Conservation (phyloP, 805 yeast genomes). For the Wickerhamiella hasegawae region DNA sequence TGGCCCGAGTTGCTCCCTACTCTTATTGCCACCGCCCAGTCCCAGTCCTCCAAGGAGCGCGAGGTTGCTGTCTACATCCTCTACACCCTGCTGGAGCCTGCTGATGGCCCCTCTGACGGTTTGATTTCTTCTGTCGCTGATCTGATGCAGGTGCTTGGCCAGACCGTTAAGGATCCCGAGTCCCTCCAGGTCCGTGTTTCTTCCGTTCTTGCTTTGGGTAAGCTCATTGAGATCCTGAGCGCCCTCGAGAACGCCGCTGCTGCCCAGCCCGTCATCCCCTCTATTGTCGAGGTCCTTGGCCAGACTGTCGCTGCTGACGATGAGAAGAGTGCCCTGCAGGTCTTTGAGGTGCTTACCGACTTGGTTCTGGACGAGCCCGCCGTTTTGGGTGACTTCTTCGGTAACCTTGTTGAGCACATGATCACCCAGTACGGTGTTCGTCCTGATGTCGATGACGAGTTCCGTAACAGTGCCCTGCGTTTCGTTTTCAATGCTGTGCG, state of each 20-base stretch:
- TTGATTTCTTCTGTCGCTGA: slow-evolving; percentile 29
- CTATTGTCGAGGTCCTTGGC: slow-evolving; percentile 66
- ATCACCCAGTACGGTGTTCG: slow-evolving; percentile 52
- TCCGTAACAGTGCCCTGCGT: slow-evolving; percentile 68
- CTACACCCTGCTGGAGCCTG: slow-evolving; percentile 51
- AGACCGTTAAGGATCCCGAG: slow-evolving; percentile 42
- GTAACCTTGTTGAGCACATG: slow-evolving; percentile 55
- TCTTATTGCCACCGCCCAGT: slow-evolving; percentile 51
- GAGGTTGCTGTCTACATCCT: slow-evolving; percentile 76
- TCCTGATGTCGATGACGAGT: slow-evolving; percentile 54
- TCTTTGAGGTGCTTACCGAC: slow-evolving; percentile 75
- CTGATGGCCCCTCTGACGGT: slow-evolving; percentile 19
- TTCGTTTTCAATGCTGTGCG: slow-evolving; percentile 66
- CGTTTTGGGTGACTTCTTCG: slow-evolving; percentile 59
- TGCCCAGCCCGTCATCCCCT: slow-evolving; percentile 49
- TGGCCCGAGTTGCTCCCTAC: slow-evolving; percentile 71
- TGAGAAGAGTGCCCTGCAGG: slow-evolving; percentile 48
- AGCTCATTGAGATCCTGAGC: slow-evolving; percentile 29
- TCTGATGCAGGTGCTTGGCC: slow-evolving; percentile 53
- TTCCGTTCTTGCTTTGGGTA: slow-evolving; percentile 65
- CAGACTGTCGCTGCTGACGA: slow-evolving; percentile 60
- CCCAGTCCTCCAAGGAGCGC: slow-evolving; percentile 39
- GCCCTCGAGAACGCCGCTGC: slow-evolving; percentile 32
- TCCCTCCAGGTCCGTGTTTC: slow-evolving; percentile 66
- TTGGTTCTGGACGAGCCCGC: slow-evolving; percentile 61